These are phyloP conservation scores for Microcyclospora pomicola DNA, from an alignment of 2,329 filamentous ascomycete genomes.

Conservation along the genomic window DNA sequence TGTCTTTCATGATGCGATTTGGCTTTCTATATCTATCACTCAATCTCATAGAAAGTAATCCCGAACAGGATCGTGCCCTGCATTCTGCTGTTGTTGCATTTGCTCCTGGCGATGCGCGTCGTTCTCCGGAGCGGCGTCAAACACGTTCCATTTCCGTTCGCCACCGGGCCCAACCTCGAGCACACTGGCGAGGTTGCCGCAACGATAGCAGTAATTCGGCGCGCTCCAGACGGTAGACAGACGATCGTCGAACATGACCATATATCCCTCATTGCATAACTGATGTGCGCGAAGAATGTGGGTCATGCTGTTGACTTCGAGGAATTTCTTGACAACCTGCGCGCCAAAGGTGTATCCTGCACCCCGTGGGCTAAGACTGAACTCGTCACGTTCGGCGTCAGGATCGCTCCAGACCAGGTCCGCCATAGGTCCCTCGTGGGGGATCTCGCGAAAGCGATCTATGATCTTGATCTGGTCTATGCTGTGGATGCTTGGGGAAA, in stretches of 20 bases:
- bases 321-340: conserved; percentile 95
- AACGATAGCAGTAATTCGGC: conserved; percentile 58
- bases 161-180: conserved; percentile 89
- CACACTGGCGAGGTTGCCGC: conserved; percentile 93
- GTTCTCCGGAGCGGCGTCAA: conserved; percentile 92
- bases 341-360: conserved; percentile 96
- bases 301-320: conserved; percentile 93
- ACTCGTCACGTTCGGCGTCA: conserved; percentile 93
- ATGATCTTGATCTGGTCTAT: conserved; percentile 99
- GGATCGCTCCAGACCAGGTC: conserved; percentile 98
- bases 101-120: conserved; percentile 71
- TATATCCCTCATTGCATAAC: conserved; percentile 94
- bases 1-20: too few relatives aligned
- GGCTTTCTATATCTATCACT: neutral
- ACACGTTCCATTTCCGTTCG: conserved; percentile 93
- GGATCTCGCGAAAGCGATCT: conserved; percentile 95
- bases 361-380: conserved; percentile 81
- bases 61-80: conserved; percentile 57
- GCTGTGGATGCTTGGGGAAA: conserved; percentile 64
- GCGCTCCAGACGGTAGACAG: conserved; percentile 97
- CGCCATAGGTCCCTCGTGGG: conserved; percentile 98
- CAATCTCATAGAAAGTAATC: conserved; percentile 52
- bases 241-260: conserved; percentile 88
- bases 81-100: conserved; percentile 49
- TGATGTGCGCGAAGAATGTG: conserved; percentile 98